Evolutionary conservation across 2,329 filamentous ascomycete species (phyloP).

Genomic region (Raffaelea albimanens): DNA sequence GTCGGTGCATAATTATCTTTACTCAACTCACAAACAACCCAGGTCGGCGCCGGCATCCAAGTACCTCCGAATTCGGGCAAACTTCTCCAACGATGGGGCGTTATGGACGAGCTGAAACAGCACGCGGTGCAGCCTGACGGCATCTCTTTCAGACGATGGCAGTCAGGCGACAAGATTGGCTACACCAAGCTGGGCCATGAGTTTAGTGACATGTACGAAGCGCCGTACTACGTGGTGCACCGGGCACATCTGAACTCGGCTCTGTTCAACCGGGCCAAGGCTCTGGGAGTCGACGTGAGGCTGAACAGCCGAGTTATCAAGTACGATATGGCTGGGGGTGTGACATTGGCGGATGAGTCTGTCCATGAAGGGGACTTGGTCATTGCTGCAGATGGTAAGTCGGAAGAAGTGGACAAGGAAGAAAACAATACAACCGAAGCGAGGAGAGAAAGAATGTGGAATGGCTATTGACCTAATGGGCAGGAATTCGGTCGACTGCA

Average conservation of each 20-base stretch:
- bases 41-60: slow-evolving; percentile 31
- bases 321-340: slow-evolving; percentile 11
- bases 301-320: slow-evolving; percentile 14
- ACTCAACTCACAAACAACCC: too few species aligned
- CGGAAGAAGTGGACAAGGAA: too few species aligned
- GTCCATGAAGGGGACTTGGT: slow-evolving; percentile 21
- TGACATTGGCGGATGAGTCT: slow-evolving; percentile 1
- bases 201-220: slow-evolving; percentile 20
- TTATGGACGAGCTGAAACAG: slow-evolving; percentile 18
- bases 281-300: slow-evolving; percentile 16
- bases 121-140: slow-evolving; percentile 19
- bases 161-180: slow-evolving; percentile 21
- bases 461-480: too few species aligned
- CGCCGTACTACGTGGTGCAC: slow-evolving; percentile 22
- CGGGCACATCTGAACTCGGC: slow-evolving; percentile 22
- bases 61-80: slow-evolving; percentile 26
- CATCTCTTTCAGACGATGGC: slow-evolving; percentile 26
- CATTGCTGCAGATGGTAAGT: slow-evolving; percentile 27
- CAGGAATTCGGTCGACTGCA: slow-evolving; percentile 22
- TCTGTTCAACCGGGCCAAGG: slow-evolving; percentile 16
- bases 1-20: too few species aligned
- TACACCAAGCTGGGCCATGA: slow-evolving; percentile 21
- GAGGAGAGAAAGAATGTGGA: too few species aligned
- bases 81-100: slow-evolving; percentile 22
- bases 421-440: too few species aligned